Percentiles rank a stretch among this genome's conserved stretches.
phyloP scores from a whole-genome alignment of 1,139 yeast genomes.

The Sugiyamaella paludigena region DNA sequence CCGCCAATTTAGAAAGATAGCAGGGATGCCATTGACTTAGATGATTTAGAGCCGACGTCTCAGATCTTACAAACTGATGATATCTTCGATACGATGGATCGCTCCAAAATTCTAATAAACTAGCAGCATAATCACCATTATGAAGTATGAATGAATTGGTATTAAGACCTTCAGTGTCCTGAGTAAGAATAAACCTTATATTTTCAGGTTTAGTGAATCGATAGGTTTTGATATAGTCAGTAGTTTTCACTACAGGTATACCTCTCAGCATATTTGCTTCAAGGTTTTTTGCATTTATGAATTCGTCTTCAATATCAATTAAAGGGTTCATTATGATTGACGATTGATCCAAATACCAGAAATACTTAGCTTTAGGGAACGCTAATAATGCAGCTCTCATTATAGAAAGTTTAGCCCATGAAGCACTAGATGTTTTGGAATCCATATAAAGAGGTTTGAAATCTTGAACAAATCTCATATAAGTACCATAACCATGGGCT shows the following conservation, averaged over 20 bases:
- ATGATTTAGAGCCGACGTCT: slow-evolving; percentile 68
- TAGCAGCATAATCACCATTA: slow-evolving; percentile 61
- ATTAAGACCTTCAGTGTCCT: slow-evolving; percentile 57
- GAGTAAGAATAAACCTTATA: slow-evolving; percentile 62
- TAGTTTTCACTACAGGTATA: slow-evolving; percentile 66
- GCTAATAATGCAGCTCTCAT: slow-evolving; percentile 83
- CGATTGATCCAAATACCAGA: slow-evolving; percentile 71
- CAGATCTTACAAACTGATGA: slow-evolving; percentile 52
- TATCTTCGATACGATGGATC: slow-evolving; percentile 68
- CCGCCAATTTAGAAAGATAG: slow-evolving; percentile 64
- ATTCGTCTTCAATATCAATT: slow-evolving; percentile 53
- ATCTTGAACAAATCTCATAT: slow-evolving; percentile 78
- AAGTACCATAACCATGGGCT: slow-evolving; percentile 69
- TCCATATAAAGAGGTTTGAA: slow-evolving; percentile 32
- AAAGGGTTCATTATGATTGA: slow-evolving; percentile 66
- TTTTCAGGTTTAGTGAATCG: slow-evolving; percentile 54
- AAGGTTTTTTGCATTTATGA: slow-evolving; percentile 52
- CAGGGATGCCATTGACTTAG: slow-evolving; percentile 92
- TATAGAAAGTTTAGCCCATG: slow-evolving; percentile 60
- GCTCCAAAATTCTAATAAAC: slow-evolving; percentile 72
- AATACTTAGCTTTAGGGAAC: slow-evolving; percentile 78
- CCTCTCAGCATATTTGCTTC: slow-evolving; percentile 60
- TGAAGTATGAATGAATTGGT: slow-evolving; percentile 66
- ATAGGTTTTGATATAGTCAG: slow-evolving; percentile 69
- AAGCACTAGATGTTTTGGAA: slow-evolving; percentile 21